Conservation (phyloP, 2,329 filamentous ascomycete species). For the Microdochium nivale region DNA sequence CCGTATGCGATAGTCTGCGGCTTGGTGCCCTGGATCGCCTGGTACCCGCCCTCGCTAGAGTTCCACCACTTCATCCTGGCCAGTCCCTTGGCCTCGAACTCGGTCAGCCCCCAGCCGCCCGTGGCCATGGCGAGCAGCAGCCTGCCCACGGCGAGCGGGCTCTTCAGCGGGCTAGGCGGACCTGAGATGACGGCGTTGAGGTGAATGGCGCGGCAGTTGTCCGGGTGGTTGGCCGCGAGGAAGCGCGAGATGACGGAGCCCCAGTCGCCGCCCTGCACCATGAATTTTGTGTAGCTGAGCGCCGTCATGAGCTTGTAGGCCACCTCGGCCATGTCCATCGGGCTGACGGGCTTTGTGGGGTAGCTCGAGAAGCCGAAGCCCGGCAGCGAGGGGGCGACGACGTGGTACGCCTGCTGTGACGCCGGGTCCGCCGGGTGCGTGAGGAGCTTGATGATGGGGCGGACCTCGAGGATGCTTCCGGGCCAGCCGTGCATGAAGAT, state of each 20-base stretch:
- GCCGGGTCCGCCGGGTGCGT: conserved; percentile 9
- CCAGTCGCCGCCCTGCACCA: conserved; percentile 15
- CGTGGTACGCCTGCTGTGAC: conserved; percentile 23
- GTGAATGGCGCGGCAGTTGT: not conserved
- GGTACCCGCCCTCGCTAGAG: not conserved
- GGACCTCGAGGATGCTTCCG: conserved; percentile 18
- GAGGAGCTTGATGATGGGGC: conserved; percentile 17
- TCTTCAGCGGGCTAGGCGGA: not conserved
- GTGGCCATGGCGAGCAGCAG: not conserved
- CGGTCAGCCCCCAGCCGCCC: not conserved
- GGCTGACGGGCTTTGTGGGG: conserved; percentile 14
- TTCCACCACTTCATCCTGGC: not conserved
- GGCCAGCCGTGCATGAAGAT: conserved; percentile 24
- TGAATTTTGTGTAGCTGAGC: conserved; percentile 17
- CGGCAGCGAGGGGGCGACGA: conserved; percentile 24
- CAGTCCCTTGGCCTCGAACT: not conserved
- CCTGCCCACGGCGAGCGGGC: not conserved
- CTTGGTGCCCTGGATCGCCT: not conserved
- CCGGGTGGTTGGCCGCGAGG: conserved; percentile 7
- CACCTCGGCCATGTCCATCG: conserved; percentile 11
- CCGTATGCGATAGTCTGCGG: not conserved
- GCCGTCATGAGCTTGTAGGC: conserved; percentile 20
- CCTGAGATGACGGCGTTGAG: not conserved
- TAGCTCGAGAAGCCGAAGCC: conserved; percentile 24
- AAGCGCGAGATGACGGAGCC: conserved; percentile 15